Evolutionary conservation across 805 yeast species (phyloP).

Genomic region (Kazachstania kunashirensis): DNA sequence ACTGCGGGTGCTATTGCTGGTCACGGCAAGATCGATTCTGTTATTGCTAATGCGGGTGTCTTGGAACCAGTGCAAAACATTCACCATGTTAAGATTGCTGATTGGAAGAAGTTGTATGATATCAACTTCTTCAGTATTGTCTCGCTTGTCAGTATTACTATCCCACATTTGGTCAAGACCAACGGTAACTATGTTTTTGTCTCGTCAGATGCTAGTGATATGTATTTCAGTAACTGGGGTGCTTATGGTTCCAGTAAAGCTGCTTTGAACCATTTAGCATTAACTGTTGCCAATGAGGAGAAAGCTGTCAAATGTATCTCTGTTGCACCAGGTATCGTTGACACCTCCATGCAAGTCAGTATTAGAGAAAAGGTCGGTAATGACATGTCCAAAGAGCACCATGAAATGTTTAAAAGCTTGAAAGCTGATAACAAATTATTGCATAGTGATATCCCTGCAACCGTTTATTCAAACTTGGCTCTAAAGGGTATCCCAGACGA

Average conservation of each 20-base stretch:
- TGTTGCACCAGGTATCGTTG: slow-evolving; percentile 91
- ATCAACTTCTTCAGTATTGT: slow-evolving; percentile 73
- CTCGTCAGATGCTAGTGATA: slow-evolving; percentile 77
- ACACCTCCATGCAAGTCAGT: slow-evolving; percentile 75
- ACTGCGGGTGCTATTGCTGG: slow-evolving; percentile 38
- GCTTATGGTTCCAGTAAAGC: slow-evolving; percentile 90
- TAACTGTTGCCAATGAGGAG: slow-evolving; percentile 63
- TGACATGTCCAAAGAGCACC: slow-evolving; percentile 51
- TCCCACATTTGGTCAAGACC: slow-evolving; percentile 48
- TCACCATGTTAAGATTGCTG: slow-evolving; percentile 32
- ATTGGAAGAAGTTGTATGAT: slow-evolving; percentile 61
- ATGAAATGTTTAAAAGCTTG: slow-evolving; percentile 53
- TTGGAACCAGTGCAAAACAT: slow-evolving; percentile 66
- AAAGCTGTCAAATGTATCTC: slow-evolving; percentile 42
- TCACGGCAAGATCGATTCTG: slow-evolving; percentile 53
- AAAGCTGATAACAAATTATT: slow-evolving; percentile 49
- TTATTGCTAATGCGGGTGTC: slow-evolving; percentile 76
- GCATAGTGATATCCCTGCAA: slow-evolving; percentile 64
- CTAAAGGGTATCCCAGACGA: slow-evolving; percentile 44
- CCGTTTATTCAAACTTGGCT: slow-evolving; percentile 58
- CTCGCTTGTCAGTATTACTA: slow-evolving; percentile 41
- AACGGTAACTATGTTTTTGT: slow-evolving; percentile 62
- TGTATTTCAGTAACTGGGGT: slow-evolving; percentile 49
- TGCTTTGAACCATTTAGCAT: slow-evolving; percentile 69
- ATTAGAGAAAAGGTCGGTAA: slow-evolving; percentile 53